Conservation (phyloP, 2,329 filamentous ascomycete genomes). For the Aspergillus viridinutans region DNA sequence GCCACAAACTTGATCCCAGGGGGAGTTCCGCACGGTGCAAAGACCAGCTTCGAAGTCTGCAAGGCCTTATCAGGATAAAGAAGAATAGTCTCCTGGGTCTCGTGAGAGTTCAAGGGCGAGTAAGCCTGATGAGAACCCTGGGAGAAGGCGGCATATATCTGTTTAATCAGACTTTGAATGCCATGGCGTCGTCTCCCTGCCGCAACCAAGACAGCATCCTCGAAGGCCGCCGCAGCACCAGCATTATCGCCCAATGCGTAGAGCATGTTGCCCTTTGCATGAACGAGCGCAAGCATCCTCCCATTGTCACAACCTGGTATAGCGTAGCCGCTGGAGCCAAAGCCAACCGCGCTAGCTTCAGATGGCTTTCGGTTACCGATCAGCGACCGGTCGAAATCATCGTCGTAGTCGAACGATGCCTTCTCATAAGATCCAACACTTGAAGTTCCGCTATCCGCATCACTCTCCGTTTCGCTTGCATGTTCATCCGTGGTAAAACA, state of each 20-base stretch:
- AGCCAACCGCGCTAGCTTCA: conserved; percentile 46
- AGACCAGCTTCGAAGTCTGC: conserved; percentile 77
- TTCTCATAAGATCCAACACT: conserved; percentile 53
- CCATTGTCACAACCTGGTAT: conserved; percentile 86
- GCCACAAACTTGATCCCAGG: conserved; percentile 73
- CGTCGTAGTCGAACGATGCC: conserved; percentile 55
- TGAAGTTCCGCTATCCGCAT: conserved; percentile 51
- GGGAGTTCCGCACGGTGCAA: conserved; percentile 68
- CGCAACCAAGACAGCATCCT: conserved; percentile 89
- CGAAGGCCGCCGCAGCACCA: conserved; percentile 81
- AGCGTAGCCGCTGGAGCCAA: conserved; percentile 76
- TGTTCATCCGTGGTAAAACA: conserved; percentile 49
- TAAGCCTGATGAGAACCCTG: conserved; percentile 41
- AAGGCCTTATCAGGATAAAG: conserved; percentile 79
- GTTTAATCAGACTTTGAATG: conserved; percentile 73
- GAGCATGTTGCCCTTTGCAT: conserved; percentile 98
- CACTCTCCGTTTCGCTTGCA: conserved; percentile 58
- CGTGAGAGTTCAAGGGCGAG: conserved; percentile 30
- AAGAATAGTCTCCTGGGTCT: conserved; percentile 61
- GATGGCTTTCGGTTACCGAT: conserved; percentile 23
- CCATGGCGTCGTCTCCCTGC: conserved; percentile 65
- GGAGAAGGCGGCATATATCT: conserved; percentile 68
- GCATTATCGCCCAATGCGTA: conserved; percentile 82
- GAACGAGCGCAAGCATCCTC: conserved; percentile 84
- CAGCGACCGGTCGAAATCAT: conserved; percentile 30